Conservation (phyloP, 768 basidiomycete genomes). For the Psilocybe tampanensis region DNA sequence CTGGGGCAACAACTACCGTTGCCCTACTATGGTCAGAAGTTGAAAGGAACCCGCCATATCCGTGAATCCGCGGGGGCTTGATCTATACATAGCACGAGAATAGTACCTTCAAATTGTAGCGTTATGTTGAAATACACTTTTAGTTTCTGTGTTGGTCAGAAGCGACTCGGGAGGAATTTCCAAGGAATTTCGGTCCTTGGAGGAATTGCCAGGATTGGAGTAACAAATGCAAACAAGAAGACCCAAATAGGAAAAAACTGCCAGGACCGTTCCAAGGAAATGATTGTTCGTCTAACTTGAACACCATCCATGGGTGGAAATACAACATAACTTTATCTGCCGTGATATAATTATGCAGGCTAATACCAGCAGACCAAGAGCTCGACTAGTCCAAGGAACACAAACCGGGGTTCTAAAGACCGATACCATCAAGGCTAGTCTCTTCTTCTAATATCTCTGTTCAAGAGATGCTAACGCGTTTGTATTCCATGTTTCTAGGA, state of each 20-base stretch:
- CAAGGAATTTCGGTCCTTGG: no score
- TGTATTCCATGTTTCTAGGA: constrained; percentile 56
- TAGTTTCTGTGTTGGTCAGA: no score
- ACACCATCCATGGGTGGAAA: neutral
- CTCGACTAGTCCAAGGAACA: constrained; percentile 45
- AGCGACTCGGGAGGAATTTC: no score
- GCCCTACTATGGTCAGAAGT: no score
- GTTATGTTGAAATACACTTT: no score
- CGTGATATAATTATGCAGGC: constrained; percentile 13
- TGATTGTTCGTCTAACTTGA: neutral
- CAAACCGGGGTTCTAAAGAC: constrained; percentile 66
- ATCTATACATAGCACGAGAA: no score
- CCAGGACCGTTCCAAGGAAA: neutral
- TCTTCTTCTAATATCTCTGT: neutral
- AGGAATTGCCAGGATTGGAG: constrained; percentile 21
- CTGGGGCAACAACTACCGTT: constrained; percentile 63
- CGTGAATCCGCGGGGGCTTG: no score
- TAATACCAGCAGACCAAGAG: constrained; percentile 43
- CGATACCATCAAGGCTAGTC: constrained; percentile 61
- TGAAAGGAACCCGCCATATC: no score
- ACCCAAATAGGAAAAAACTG: neutral
- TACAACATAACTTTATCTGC: neutral
- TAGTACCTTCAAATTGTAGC: no score
- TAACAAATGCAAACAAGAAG: neutral
- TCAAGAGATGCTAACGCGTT: neutral